Evolutionary conservation across 495 filamentous ascomycete genomes (phyloP).

Genomic region (Astrothelium subdiscretum): DNA sequence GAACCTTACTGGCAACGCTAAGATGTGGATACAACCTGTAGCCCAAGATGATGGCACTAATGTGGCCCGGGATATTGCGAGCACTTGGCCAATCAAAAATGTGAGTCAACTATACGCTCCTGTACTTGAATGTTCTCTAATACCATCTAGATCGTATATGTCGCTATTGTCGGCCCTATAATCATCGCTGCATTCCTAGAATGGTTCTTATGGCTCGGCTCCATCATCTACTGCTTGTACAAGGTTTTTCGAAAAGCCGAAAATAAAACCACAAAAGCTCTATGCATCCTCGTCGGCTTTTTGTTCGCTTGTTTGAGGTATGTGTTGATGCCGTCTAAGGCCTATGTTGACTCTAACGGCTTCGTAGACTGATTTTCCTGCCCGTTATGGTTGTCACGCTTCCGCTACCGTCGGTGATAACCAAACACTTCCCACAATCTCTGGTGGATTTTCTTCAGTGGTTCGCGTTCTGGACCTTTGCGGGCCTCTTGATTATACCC

Average conservation of each 20-base stretch:
- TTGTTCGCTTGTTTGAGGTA: background rate
- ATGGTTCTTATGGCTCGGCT: conserved; percentile 88
- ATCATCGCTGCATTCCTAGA: conserved; percentile 81
- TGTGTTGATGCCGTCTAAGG: background rate
- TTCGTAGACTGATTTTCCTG: conserved; percentile 74
- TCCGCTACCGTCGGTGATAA: conserved; percentile 63
- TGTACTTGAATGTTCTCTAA: background rate
- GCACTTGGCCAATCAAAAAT: background rate
- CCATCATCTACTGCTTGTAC: conserved; percentile 81
- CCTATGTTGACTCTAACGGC: conserved; percentile 59
- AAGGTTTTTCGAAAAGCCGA: conserved; percentile 90
- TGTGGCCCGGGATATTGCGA: background rate
- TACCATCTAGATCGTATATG: conserved; percentile 56
- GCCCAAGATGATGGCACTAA: background rate
- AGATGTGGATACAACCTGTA: background rate
- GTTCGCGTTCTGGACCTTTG: conserved; percentile 96
- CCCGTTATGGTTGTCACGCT: conserved; percentile 93
- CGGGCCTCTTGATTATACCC: conserved; percentile 68
- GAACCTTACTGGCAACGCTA: too few species aligned
- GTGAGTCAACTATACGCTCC: background rate
- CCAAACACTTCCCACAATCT: conserved; percentile 51
- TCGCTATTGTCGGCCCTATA: conserved; percentile 67
- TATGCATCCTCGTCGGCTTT: conserved; percentile 56
- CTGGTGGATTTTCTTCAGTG: conserved; percentile 71
- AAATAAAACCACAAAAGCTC: conserved; percentile 70